These are phyloP conservation scores for Beta corolliflora DNA, from an alignment of 179 eudicot species.

Conservation along the genomic window DNA sequence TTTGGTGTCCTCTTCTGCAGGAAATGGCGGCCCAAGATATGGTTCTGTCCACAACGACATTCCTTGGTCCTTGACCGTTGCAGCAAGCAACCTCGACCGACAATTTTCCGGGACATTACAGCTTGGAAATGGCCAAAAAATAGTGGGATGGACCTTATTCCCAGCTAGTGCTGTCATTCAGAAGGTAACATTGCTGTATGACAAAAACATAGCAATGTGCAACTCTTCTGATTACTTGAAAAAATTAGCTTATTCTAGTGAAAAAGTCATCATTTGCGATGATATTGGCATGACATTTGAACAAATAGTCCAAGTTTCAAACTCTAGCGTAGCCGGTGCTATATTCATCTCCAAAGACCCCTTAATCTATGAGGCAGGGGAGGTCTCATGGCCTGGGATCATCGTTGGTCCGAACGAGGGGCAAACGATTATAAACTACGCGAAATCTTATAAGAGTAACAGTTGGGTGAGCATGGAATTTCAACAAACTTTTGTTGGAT, in stretches of 20 bases:
- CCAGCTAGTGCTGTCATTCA: constrained; percentile 41
- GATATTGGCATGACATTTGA: constrained; percentile 8
- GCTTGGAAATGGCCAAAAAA: constrained; percentile 36
- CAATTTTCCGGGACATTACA: constrained; percentile 29
- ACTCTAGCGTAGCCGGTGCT: constrained; percentile 29
- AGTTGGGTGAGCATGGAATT: constrained; percentile 48
- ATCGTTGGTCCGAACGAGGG: constrained; percentile 41
- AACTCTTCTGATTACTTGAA: constrained; percentile 28
- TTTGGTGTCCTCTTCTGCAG: constrained; percentile 41
- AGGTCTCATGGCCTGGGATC: constrained; percentile 43
- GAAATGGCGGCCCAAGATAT: constrained; percentile 33
- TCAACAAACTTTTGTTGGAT: constrained; percentile 44
- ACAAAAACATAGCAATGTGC: constrained; percentile 26
- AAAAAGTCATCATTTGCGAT: constrained; percentile 36
- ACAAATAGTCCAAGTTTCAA: constrained; percentile 27
- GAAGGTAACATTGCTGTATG: constrained; percentile 27
- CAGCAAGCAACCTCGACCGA: constrained; percentile 42
- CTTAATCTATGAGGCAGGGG: constrained; percentile 16
- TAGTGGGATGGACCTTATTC: constrained; percentile 45
- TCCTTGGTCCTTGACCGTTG: constrained; percentile 42
- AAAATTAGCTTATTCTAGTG: constrained; percentile 9
- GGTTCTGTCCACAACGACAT: constrained; percentile 37
- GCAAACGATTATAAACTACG: constrained; percentile 32
- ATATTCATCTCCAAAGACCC: constrained; percentile 34
- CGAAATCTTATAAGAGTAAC: neutral